Conservation (phyloP, 257 asterid genomes). For the Ballota nigra region DNA sequence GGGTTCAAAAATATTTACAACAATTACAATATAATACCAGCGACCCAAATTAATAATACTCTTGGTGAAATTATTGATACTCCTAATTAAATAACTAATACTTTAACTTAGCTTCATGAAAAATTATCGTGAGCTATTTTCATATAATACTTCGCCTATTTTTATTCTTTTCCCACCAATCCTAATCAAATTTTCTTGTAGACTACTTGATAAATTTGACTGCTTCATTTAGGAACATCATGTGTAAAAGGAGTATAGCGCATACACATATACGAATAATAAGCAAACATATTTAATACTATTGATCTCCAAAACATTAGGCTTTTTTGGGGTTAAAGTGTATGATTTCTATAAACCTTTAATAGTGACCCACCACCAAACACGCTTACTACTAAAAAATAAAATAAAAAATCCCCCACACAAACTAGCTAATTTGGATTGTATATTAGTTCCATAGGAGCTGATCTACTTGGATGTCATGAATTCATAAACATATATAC, state of each 20-base stretch:
- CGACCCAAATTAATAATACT: too few relatives aligned
- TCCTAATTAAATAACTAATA: too few relatives aligned
- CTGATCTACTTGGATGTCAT: constrained; percentile 28
- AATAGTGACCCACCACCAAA: constrained; percentile 35
- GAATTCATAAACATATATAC: constrained; percentile 21
- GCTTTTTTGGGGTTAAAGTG: constrained; percentile 21
- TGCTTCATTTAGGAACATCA: too few relatives aligned
- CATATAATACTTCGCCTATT: too few relatives aligned
- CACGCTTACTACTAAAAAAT: constrained; percentile 15
- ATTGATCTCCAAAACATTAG: constrained; percentile 32
- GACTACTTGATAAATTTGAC: not conserved
- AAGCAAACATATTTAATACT: too few relatives aligned
- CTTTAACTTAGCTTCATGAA: too few relatives aligned
- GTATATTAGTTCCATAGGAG: not conserved
- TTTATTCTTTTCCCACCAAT: not conserved
- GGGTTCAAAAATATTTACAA: too few relatives aligned
- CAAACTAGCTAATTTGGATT: not conserved
- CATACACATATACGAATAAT: too few relatives aligned
- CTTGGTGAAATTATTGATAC: too few relatives aligned
- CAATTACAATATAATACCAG: too few relatives aligned
- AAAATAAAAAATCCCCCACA: not conserved
- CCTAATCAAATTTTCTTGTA: not conserved
- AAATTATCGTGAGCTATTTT: too few relatives aligned
- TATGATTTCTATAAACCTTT: constrained; percentile 9
- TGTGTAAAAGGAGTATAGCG: too few relatives aligned